Base-by-base conservation (phyloP, 2,329 filamentous ascomycete species). In the Aspergillus flavus region DNA sequence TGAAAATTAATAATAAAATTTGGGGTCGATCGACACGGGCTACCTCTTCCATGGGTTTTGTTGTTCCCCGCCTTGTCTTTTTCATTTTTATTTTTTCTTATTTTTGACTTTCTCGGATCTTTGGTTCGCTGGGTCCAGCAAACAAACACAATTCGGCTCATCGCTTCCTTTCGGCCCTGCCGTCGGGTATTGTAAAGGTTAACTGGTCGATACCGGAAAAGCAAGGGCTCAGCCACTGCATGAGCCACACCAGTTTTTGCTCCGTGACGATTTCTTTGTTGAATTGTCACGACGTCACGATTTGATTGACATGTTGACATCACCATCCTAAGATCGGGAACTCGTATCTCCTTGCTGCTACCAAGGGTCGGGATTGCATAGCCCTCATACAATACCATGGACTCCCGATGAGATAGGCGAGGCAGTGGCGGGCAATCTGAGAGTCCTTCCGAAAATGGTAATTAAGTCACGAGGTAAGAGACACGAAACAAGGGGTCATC, bases 141-240 rank as follows among this genome's bases (percentile, higher is more conserved):
- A 54, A 36, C 32, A 54, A 53, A 32, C 26, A 34, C 50, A 28
- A 34, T 32, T 53, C 50, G 46, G 46, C 46, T 23, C 46, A 52
- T 39, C 36, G 36, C 36, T 30, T 52, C 21, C 11, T 34, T 28
- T 39, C 52, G 52, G 52, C 52, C 32, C 52, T 55, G 32, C 34
- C 52, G n/a, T 39, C 52, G 32, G 52, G 32, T 55, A 55, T 55
- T 7, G 30, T 39, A 52, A 52, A 36, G 50, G 46, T 52, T n/a
- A 54, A 14, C 28, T 4, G 23, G 19, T 30, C 14, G n/a, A 54
- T 54, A 54, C 50, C 50, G 50, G 19, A 39, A 23, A 55, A 23
- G 30, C 52, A 23, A 23, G 36, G 34, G 36, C 52, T 23, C 52
- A 55, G 52, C 52, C 52, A 55, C 52, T 16, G 28, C 48, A 52